Percentiles rank a stretch among this genome's conserved stretches.
phyloP scores from a whole-genome alignment of 2,329 filamentous ascomycete species.

The Amauroascus verrucosus region DNA sequence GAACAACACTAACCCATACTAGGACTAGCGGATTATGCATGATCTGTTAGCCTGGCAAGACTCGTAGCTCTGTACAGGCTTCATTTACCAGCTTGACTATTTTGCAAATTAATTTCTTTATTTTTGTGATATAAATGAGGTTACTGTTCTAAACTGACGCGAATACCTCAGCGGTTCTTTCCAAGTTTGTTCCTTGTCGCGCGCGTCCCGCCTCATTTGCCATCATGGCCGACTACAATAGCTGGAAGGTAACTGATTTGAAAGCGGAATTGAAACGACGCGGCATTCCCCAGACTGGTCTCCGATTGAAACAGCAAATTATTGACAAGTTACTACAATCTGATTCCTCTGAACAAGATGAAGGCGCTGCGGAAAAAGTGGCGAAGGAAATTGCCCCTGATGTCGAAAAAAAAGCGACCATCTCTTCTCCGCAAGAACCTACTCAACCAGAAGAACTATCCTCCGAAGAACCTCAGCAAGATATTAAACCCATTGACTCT shows the following conservation, averaged over 20 bases:
- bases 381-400: not conserved
- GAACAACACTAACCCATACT: not conserved
- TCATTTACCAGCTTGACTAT: not conserved
- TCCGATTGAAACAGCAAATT: conserved; percentile 56
- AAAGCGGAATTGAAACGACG: conserved; percentile 64
- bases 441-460: not conserved
- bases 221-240: conserved; percentile 44
- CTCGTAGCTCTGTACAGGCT: not conserved
- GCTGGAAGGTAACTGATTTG: conserved; percentile 63
- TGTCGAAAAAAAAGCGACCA: not conserved
- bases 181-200: not conserved
- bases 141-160: not conserved
- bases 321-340: conserved; percentile 51
- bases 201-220: not conserved
- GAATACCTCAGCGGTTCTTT: not conserved
- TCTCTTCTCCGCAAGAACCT: not conserved
- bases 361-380: conserved; percentile 11
- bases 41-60: not conserved
- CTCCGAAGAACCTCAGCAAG: not conserved
- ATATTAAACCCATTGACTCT: not conserved
- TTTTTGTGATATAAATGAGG: not conserved
- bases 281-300: conserved; percentile 57
- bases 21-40: conserved; percentile 1
- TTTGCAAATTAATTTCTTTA: not conserved
- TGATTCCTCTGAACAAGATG: conserved; percentile 22